These are phyloP conservation scores for Brettanomyces sp. DNA, from an alignment of 805 yeast species.

Conservation along the genomic window DNA sequence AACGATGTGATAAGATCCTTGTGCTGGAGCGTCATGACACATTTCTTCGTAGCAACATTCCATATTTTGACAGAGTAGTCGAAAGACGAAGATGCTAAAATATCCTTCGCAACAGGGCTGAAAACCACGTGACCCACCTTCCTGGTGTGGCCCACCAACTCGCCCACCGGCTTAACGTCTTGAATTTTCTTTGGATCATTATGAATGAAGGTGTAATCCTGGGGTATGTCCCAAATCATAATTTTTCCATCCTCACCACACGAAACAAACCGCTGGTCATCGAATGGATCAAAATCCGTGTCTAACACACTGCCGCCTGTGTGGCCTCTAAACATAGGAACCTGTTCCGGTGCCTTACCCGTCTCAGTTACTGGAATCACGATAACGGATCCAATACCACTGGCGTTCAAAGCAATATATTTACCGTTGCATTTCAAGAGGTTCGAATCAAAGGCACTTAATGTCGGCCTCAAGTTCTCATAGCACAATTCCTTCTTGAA, in stretches of 20 bases:
- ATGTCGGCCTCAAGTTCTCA: slow-evolving; percentile 69
- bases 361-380: slow-evolving; percentile 78
- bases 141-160: slow-evolving; percentile 77
- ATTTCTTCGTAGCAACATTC: slow-evolving; percentile 73
- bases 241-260: slow-evolving; percentile 76
- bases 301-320: slow-evolving; percentile 93
- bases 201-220: slow-evolving; percentile 61
- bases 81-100: slow-evolving; percentile 82
- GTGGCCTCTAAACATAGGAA: slow-evolving; percentile 92
- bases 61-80: slow-evolving; percentile 90
- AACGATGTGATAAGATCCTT: slow-evolving; percentile 90
- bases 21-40: slow-evolving; percentile 66
- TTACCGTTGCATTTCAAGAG: slow-evolving; percentile 80
- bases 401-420: slow-evolving; percentile 74
- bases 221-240: slow-evolving; percentile 82
- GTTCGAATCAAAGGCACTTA: slow-evolving; percentile 96
- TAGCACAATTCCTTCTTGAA: slow-evolving; percentile 60
- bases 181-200: slow-evolving; percentile 41
- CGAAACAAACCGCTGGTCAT: slow-evolving; percentile 64
- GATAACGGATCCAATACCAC: slow-evolving; percentile 98
- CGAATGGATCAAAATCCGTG: slow-evolving; percentile 91
- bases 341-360: slow-evolving; percentile 90
- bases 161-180: slow-evolving; percentile 64
- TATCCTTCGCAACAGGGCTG: slow-evolving; percentile 82
- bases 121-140: slow-evolving; percentile 88